A percentile compares a stretch with the other conserved stretches of the same genome.
These are phyloP conservation scores for Eutrema heterophyllum DNA, from an alignment of 345 rosid genomes.

Conservation along the genomic window DNA sequence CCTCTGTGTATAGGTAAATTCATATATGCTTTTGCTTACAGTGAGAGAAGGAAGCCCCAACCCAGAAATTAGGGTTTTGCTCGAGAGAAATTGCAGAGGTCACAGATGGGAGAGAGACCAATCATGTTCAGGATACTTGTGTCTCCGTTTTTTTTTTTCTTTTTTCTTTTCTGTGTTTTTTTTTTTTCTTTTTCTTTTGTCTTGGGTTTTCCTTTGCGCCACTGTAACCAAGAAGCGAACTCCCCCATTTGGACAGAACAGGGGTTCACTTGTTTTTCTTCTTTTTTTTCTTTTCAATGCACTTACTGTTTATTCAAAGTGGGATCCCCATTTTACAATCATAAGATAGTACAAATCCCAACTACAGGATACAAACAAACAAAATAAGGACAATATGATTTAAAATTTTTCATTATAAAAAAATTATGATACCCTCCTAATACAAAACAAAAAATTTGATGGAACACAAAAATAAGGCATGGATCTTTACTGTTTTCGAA, in stretches of 20 bases:
- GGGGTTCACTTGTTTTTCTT: conserved; percentile 15
- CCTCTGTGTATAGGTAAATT: background rate
- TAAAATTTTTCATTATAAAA: background rate
- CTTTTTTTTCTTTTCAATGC: background rate
- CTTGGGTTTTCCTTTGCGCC: conserved; percentile 2
- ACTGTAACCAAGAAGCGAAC: conserved; percentile 19
- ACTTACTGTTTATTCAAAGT: background rate
- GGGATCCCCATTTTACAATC: conserved; percentile 1
- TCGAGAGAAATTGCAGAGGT: conserved; percentile 25
- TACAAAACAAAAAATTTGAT: background rate
- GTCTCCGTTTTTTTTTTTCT: background rate
- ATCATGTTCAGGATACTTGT: conserved; percentile 13
- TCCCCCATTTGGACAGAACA: conserved; percentile 19
- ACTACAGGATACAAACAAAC: background rate
- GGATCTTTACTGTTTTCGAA: background rate
- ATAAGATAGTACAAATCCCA: background rate
- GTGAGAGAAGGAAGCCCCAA: conserved; percentile 8
- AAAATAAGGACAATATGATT: background rate
- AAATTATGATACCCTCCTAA: background rate
- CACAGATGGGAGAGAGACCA: background rate
- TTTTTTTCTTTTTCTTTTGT: background rate
- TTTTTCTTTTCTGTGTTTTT: background rate
- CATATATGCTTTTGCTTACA: background rate
- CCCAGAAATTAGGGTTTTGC: conserved; percentile 32
- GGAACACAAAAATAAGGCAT: background rate